Base-by-base conservation (phyloP, 768 basidiomycete species). In the Pisolithus albus region DNA sequence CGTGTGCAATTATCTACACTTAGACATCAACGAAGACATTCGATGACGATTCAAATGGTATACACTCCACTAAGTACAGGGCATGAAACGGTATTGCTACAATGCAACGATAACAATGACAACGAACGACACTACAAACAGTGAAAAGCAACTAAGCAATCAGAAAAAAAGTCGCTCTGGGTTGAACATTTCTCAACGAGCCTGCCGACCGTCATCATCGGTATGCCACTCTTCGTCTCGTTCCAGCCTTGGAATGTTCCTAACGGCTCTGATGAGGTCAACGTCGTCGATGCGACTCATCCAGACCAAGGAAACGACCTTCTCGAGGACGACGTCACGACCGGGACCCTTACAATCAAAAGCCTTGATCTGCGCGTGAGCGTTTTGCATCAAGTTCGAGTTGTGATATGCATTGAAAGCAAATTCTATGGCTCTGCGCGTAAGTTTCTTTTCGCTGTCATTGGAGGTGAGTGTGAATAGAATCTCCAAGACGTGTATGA, bases 401-500 rank as follows among this genome's bases (percentile, higher is more conserved):
- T 36, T 5, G 7, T 16, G 18, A 23, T 50, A 50, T 18, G 32
- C 40, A 7, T 38, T 45, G 42, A 24, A 4, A 26, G 40, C 40
- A 9, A 50, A 5, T 21, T 50, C 24, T n/a, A 50, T 38, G 24
- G 38, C 16, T 16, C 13, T 10, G 5, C 19, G 46, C 23, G 52
- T 43, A 24, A 53, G 28, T 1, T 23, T 8, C 16, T 40, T 11
- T 30, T 19, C 48, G 18, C 7, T 44, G 13, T 46, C 32, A 21
- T 26, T 40, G 10, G 40, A 32, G 3, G 19, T 19, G 7, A 50
- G 19, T 11, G 38, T 26, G 52, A 61, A 64, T 19, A 64, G 24
- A 16, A 48, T 58, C 34, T 60, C 61, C 52, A 64, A 50, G 16
- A 64, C 43, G 30, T 59, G 51, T 1, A 59, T 60, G 9, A 64